phyloP scores from a whole-genome alignment of 1,284 basidiomycete species.

The Porogramme epimiltina region DNA sequence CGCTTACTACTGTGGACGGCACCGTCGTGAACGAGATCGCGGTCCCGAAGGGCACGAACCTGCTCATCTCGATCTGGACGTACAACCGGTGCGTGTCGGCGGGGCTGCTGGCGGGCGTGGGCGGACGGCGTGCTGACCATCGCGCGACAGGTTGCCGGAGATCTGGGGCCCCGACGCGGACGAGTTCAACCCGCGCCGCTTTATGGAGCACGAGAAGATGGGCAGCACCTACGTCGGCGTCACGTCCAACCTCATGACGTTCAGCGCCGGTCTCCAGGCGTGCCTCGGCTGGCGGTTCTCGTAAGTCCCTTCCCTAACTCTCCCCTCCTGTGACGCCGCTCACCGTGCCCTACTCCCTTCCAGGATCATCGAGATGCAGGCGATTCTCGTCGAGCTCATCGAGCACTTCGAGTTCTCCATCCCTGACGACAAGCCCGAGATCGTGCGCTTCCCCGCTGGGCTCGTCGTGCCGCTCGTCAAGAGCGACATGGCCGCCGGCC shows the following conservation, averaged over 20 bases:
- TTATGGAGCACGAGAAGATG: conserved; percentile 44
- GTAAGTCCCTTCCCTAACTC: conserved; percentile 24
- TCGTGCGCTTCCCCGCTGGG: conserved; percentile 42
- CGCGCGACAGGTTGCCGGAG: conserved; percentile 33
- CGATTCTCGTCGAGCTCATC: conserved; percentile 50
- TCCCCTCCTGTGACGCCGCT: neutral
- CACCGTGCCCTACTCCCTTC: neutral
- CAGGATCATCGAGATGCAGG: conserved; percentile 50
- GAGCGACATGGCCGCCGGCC: conserved; percentile 44
- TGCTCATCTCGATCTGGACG: conserved; percentile 37
- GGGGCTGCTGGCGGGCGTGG: too few relatives aligned
- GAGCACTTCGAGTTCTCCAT: conserved; percentile 48
- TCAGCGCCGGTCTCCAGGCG: conserved; percentile 23
- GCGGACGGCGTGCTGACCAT: too few relatives aligned
- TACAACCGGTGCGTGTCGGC: conserved; percentile 29
- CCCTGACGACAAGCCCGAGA: conserved; percentile 34
- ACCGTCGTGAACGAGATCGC: conserved; percentile 35
- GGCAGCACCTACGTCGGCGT: conserved; percentile 48
- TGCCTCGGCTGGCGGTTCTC: conserved; percentile 50
- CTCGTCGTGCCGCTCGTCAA: conserved; percentile 50
- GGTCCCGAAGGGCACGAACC: conserved; percentile 35
- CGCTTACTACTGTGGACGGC: conserved; percentile 29
- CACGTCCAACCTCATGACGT: conserved; percentile 48
- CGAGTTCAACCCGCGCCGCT: conserved; percentile 53
- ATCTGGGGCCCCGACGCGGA: conserved; percentile 56